phyloP scores from a whole-genome alignment of 106 monocot genomes.

The Allium fistulosum region DNA sequence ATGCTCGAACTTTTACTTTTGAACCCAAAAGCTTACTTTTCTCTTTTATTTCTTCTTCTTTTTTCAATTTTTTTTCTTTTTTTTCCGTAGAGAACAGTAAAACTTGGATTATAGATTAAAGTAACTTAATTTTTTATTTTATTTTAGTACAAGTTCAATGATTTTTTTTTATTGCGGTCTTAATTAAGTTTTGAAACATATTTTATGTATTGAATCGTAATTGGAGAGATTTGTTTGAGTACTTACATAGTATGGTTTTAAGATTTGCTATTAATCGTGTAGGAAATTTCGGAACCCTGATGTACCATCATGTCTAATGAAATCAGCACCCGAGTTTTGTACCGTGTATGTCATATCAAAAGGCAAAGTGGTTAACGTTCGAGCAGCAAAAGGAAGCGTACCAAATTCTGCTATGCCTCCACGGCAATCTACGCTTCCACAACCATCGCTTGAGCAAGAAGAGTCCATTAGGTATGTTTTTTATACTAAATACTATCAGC shows the following conservation, averaged over 20 bases:
- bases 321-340: slow-evolving; percentile 73
- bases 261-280: background rate
- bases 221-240: too few species aligned
- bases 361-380: slow-evolving; percentile 41
- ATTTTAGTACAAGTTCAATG: too few species aligned
- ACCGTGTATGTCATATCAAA: slow-evolving; percentile 68
- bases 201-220: too few species aligned
- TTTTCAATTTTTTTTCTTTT: too few species aligned
- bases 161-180: too few species aligned
- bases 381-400: slow-evolving; percentile 37
- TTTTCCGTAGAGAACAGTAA: too few species aligned
- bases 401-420: slow-evolving; percentile 13
- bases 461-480: slow-evolving; percentile 34
- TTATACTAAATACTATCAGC: background rate
- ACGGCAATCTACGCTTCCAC: background rate
- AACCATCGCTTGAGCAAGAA: slow-evolving; percentile 15
- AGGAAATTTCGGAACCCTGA: slow-evolving; percentile 85
- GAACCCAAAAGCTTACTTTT: too few species aligned
- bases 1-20: too few species aligned
- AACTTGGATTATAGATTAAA: too few species aligned
- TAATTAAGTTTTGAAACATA: too few species aligned
- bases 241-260: background rate
- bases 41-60: too few species aligned
- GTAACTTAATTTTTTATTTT: too few species aligned
- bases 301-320: slow-evolving; percentile 45